Percentiles rank a stretch among this genome's conserved stretches.
These are phyloP conservation scores for Rhododendron griersonianum DNA, from an alignment of 148 eudicot species.

Conservation along the genomic window DNA sequence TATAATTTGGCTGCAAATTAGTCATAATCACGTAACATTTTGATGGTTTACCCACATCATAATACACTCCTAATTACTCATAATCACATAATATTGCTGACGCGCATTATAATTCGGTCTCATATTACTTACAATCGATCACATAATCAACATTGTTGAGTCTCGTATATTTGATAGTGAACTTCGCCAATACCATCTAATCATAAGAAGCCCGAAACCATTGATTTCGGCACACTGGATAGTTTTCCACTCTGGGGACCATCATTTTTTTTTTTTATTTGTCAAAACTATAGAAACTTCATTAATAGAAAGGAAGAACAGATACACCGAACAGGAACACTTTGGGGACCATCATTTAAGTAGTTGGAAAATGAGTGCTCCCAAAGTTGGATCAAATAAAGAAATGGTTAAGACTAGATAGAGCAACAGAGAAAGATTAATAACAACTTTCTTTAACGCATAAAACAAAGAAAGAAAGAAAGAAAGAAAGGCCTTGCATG, in stretches of 20 bases:
- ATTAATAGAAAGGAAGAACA: too few relatives aligned
- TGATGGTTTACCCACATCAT: not conserved
- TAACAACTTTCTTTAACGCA: not conserved
- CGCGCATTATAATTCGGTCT: not conserved
- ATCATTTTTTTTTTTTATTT: not conserved
- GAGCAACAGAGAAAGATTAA: slow-evolving; percentile 1
- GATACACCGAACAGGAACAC: too few relatives aligned
- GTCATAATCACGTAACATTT: not conserved
- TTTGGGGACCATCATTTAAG: not conserved
- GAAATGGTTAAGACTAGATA: not conserved
- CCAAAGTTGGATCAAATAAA: not conserved
- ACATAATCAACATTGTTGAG: not conserved
- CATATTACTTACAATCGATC: not conserved
- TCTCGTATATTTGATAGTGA: not conserved
- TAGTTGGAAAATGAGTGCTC: not conserved
- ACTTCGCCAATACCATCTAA: not conserved
- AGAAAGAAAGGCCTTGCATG: not conserved
- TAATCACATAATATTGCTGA: not conserved
- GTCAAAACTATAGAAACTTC: too few relatives aligned
- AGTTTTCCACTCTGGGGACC: not conserved
- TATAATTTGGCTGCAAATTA: not conserved
- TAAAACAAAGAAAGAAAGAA: not conserved
- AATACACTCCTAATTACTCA: not conserved
- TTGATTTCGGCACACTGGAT: not conserved
- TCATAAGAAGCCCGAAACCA: not conserved